A percentile compares a stretch with the other conserved stretches of the same genome.
Evolutionary conservation across 2,329 filamentous ascomycete species (phyloP).

Genomic region (Calonectria montana): DNA sequence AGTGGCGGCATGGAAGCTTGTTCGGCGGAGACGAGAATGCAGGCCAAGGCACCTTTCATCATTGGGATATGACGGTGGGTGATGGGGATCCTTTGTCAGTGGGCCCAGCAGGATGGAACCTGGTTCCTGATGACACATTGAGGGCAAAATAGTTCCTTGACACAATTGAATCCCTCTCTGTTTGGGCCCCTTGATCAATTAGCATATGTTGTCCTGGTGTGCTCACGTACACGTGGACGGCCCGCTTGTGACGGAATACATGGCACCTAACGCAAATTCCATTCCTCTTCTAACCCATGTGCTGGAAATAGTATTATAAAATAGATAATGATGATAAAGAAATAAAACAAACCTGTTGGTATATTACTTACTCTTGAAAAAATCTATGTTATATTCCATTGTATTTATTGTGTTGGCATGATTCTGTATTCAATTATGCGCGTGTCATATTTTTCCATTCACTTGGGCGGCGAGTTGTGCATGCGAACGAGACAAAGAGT

Average conservation of each 20-base stretch:
- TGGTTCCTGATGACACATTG: background rate
- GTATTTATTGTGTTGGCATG: no score
- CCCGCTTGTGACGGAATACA: no score
- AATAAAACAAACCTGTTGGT: no score
- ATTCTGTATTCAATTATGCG: no score
- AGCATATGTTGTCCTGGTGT: background rate
- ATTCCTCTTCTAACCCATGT: no score
- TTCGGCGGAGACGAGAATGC: conserved; percentile 40
- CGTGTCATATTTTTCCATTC: no score
- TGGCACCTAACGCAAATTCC: no score
- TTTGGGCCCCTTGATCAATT: background rate
- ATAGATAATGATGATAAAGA: no score
- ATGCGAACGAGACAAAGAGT: background rate
- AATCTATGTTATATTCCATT: no score
- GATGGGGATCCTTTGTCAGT: background rate
- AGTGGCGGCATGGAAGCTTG: conserved; percentile 31
- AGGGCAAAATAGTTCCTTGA: background rate
- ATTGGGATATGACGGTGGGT: background rate
- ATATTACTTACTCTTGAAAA: no score
- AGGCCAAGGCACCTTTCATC: conserved; percentile 37
- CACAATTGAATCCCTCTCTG: background rate
- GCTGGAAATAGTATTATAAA: no score
- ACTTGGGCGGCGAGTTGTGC: background rate
- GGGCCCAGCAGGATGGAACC: conserved; percentile 15
- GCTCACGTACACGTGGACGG: background rate